Base-by-base conservation (phyloP, 345 rosid genomes). In the Aquilaria sinensis region DNA sequence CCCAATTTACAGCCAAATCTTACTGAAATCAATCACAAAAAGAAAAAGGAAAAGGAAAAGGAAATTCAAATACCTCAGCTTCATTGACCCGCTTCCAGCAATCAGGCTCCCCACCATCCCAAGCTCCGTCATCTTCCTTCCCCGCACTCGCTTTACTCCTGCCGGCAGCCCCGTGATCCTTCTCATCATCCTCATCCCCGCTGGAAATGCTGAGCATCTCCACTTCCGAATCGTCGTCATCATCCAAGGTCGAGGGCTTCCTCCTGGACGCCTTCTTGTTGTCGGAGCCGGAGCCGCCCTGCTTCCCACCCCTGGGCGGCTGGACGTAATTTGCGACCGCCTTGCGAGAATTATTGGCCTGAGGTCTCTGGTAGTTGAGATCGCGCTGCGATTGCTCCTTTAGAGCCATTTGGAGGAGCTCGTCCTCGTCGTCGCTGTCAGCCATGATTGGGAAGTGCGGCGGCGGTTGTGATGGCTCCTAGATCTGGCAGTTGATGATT, bases 151-250 rank as follows among this genome's bases (percentile, higher is more conserved):
- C 78, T 15, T 53, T 53, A 52, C 70, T 67, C 10, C 77, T 74
- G 29, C 69, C 62, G 31, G 70, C 69, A 41, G 68, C 60, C 31
- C 62, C 77, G 23, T 72, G 70, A 72, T 83, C 89, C 72, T 68
- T 86, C 41, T 65, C 72, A 41, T 74, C 62, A 56, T 90, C 97
- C 70, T 94, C 97, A 45, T 94, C 99, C 49, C 99, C 97, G 61
- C 99, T 94, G 23, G 97, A 94, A 67, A 94, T 94, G 73, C 99
- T 94, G 10, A 94, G 87, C 95, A 94, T 78, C 82, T 94, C 99
- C 56, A 94, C 92, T 78, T 90, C 99, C 68, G 99, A 94, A 65
- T 88, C 97, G 2, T 93, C 97, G 31, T 90, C 96, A 1, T 90
- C 95, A 12, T 80, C 92, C 81, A 76, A 67, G 7, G 43, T 37